Evolutionary conservation across 2,329 filamentous ascomycete species (phyloP).

Genomic region (Colletotrichum nymphaeae): DNA sequence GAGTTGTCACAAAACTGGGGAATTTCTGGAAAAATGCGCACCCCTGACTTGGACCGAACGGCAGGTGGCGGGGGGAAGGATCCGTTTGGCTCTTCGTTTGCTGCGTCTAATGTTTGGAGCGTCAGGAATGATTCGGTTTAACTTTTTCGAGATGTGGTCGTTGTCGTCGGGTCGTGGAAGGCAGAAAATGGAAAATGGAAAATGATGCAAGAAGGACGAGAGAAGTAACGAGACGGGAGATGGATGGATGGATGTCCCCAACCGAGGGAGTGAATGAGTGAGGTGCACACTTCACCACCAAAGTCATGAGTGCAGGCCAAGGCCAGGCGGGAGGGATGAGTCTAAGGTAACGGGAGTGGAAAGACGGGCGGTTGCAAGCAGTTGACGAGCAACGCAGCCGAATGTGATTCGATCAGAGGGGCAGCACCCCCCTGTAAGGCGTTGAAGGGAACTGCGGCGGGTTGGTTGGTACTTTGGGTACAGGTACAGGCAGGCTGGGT

Average conservation of each 20-base stretch:
- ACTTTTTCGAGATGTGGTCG: background rate
- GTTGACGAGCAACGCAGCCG: constrained; percentile 25
- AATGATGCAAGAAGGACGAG: background rate
- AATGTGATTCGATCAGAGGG: constrained; percentile 28
- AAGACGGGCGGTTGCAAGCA: constrained; percentile 25
- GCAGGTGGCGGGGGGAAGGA: background rate
- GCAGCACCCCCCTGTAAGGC: constrained; percentile 1
- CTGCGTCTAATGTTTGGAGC: background rate
- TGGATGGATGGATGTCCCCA: background rate
- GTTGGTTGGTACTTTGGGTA: constrained; percentile 3
- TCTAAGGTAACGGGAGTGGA: constrained; percentile 1
- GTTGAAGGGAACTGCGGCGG: constrained; percentile 10
- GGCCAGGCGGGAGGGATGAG: background rate
- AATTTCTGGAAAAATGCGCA: constrained; percentile 12
- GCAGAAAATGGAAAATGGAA: background rate
- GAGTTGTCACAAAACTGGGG: constrained; percentile 25
- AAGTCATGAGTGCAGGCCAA: background rate
- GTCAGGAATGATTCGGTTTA: background rate
- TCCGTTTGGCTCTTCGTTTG: constrained; percentile 5
- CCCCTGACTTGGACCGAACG: constrained; percentile 17
- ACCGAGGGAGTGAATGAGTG: background rate
- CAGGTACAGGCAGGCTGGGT: background rate
- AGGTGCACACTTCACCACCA: too few relatives aligned
- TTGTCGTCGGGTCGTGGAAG: background rate
- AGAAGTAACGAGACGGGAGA: background rate